Conservation (phyloP, 495 filamentous ascomycete species). For the Tuber umbilicatum region DNA sequence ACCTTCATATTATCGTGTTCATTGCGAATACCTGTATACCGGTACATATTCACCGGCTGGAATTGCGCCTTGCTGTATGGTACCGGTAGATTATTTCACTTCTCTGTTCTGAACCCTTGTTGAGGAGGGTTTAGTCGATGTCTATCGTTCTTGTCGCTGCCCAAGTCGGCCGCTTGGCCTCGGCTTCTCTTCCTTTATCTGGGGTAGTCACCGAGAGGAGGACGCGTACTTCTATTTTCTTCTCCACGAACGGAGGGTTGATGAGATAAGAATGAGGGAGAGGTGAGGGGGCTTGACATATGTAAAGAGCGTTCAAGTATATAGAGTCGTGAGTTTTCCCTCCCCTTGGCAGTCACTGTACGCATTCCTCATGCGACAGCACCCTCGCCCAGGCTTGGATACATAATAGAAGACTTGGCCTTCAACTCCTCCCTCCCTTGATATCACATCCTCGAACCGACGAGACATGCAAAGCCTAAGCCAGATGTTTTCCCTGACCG, state of each 20-base stretch:
- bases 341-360: neutral
- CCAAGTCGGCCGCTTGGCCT: neutral
- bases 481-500: conserved; percentile 4
- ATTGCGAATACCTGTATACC: neutral
- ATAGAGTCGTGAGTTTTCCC: neutral
- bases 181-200: neutral
- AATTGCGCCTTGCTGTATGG: neutral
- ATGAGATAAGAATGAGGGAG: conserved; percentile 5
- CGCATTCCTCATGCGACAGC: neutral
- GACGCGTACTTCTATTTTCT: neutral
- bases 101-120: neutral
- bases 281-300: neutral
- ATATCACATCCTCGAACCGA: neutral
- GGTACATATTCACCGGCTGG: neutral
- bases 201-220: neutral
- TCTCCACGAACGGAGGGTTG: conserved; percentile 1
- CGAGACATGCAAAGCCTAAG: neutral
- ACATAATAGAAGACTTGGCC: conserved; percentile 5
- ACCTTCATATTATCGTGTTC: neutral
- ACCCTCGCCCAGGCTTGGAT: neutral
- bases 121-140: neutral
- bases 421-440: neutral
- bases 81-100: neutral
- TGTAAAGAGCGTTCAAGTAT: neutral
- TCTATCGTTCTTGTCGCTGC: neutral